phyloP scores from a whole-genome alignment of 108 stramenopile species.

The Skeletonema costatum region DNA sequence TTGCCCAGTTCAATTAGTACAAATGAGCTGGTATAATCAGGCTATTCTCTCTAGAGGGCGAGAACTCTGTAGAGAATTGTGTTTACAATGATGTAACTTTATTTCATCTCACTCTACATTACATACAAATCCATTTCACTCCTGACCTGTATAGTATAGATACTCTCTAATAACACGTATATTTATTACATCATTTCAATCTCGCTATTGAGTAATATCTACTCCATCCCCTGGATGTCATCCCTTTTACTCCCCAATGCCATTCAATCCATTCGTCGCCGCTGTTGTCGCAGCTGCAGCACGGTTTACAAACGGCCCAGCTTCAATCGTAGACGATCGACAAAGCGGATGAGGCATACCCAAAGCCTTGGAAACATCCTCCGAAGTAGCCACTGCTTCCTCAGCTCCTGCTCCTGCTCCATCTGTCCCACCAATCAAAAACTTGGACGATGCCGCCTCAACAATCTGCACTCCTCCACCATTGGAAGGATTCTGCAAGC shows the following conservation, averaged over 20 bases:
- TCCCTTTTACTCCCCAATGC: not conserved
- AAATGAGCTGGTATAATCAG: no score
- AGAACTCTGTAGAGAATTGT: no score
- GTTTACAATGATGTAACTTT: no score
- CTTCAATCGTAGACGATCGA: constrained; percentile 45
- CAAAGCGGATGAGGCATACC: constrained; percentile 52
- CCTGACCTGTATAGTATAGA: no score
- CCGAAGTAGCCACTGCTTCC: not conserved
- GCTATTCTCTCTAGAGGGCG: no score
- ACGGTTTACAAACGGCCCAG: constrained; percentile 6
- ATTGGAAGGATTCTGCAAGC: constrained; percentile 14
- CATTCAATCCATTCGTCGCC: not conserved
- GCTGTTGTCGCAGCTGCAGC: not conserved
- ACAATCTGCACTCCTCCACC: constrained; percentile 14
- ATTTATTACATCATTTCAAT: not conserved
- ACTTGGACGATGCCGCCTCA: constrained; percentile 49
- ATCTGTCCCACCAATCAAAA: constrained; percentile 20
- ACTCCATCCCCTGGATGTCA: not conserved
- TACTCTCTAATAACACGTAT: not conserved
- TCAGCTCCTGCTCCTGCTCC: not conserved
- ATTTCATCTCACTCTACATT: no score
- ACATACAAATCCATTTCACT: no score
- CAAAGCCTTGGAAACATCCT: constrained; percentile 36
- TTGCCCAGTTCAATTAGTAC: no score
- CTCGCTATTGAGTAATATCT: not conserved